Conservation (phyloP, 257 asterid species). For the Schizonepeta tenuifolia region DNA sequence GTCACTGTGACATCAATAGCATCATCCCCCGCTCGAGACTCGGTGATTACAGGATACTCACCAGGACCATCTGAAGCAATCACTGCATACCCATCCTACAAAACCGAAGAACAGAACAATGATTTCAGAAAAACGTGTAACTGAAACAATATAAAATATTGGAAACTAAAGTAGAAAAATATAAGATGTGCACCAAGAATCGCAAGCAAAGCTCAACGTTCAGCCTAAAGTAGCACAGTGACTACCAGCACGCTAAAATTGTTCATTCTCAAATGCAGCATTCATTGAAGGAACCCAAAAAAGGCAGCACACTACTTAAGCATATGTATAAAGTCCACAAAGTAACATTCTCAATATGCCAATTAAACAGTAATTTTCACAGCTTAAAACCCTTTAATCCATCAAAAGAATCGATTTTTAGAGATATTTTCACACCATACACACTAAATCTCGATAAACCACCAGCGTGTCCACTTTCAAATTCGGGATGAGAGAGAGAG, state of each 20-base stretch:
- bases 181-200: neutral
- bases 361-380: neutral
- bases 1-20: conserved; percentile 71
- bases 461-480: neutral
- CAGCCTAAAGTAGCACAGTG: neutral
- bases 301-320: neutral
- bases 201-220: neutral
- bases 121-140: conserved; percentile 23
- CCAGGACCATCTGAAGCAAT: conserved; percentile 95
- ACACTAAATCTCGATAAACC: neutral
- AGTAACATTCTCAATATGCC: neutral
- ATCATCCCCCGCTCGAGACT: conserved; percentile 98
- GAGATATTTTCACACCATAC: neutral
- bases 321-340: neutral
- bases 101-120: conserved; percentile 20
- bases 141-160: conserved; percentile 2
- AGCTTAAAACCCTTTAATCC: neutral
- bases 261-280: neutral
- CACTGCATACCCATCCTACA: conserved; percentile 93
- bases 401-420: conserved; percentile 3
- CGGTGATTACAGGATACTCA: conserved; percentile 77
- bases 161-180: neutral
- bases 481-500: neutral
- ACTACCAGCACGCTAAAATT: neutral
- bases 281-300: conserved; percentile 2